Evolutionary conservation across 2,329 filamentous ascomycete species (phyloP), one percentile per base, ranked within the genome.

Genomic region (Tolypocladium endophyticum): DNA sequence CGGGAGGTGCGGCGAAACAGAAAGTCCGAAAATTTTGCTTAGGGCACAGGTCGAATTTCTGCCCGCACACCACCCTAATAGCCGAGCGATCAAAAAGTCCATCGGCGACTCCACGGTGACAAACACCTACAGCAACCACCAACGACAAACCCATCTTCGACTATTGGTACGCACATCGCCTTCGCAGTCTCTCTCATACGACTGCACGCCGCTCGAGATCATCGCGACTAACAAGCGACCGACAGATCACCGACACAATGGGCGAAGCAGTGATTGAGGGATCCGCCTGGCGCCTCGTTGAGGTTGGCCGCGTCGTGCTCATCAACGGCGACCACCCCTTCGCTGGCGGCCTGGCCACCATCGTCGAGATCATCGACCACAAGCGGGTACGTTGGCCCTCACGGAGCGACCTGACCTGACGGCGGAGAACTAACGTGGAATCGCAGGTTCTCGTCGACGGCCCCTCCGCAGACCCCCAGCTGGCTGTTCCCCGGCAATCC

Each of bases 361-460:
- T 99, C 75, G 92, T 96, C 80, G 93, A 99, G 87, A 97, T 99
- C 80, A 94, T 99, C 82, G 94, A 99, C 83, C 93, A 99, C 89
- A 97, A 96, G 87, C 92, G 94, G 82, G 94, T 99, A 96, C 77
- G 94, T 91, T 75, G 57, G 60, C 14, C 50, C 30, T n/a, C 3
- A 20, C n/a, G n/a, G n/a, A 54, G 30, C 30, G 50, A 33, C 20
- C 30, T 35, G 36, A 33, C 20, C 18, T 9, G 18, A 50, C 9
- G 50, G 43, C 52, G 28, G 39, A 38, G 14, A 20, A 54, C 39
- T 56, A 36, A 56, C 60, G 57, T 23, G 56, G 41, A 25, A 39
- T 65, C 72, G 66, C 78, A 99, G 94, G 90, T 92, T 80, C 88
- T 99, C 77, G 86, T 99, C 76, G 94, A 99, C 79, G 93, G 93